Evolutionary conservation across 1,284 basidiomycete genomes (phyloP), one percentile per base, ranked within the genome.

Genomic region (Vanrija pseudolonga): DNA sequence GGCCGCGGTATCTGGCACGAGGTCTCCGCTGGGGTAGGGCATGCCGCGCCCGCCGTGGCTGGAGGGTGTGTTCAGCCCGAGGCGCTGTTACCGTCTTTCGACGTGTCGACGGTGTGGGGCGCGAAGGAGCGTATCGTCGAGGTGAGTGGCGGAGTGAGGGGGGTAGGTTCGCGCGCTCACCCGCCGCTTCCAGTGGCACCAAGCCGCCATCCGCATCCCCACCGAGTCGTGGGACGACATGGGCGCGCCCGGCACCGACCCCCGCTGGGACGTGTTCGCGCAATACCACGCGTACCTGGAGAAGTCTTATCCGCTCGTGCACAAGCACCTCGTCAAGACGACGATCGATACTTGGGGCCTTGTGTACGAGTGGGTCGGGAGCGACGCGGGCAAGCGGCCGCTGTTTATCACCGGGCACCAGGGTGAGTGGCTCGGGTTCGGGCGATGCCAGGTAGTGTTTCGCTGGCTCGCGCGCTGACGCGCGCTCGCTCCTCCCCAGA

Each of bases 301-400:
- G 20, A 32, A 36, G 18, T 19, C 55, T 8, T 56, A 56, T 36
- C 55, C 55, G 11, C 40, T 56, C 3, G 57, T 69, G 1, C 82
- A 86, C 59, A 64, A 78, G 8, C 74, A 70, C 6, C 76, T 85
- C 5, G 68, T 79, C 36, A 80, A 80, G 2, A 81, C 81, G 72
- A 71, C 8, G 59, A 80, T 88, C 58, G 85, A 86, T 64, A 81
- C 82, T 0, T 83, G 83, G 56, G 86, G 84, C 0, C 68, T 88
- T 74, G 45, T 32, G 18, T 47, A 32, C 28, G 45, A 47, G 28
- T 47, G 45, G 45, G 18, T 32, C 24, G 45, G 45, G 11, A 28
- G 14, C 14, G 45, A 47, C 28, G 45, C 23, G 1, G n/a, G 24
- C 3, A 9, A 12, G 8, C 14, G 19, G 45, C 45, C 45, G 15